Base-by-base conservation (phyloP, 1,139 yeast genomes). In the Lodderomyces parapsilosis region DNA sequence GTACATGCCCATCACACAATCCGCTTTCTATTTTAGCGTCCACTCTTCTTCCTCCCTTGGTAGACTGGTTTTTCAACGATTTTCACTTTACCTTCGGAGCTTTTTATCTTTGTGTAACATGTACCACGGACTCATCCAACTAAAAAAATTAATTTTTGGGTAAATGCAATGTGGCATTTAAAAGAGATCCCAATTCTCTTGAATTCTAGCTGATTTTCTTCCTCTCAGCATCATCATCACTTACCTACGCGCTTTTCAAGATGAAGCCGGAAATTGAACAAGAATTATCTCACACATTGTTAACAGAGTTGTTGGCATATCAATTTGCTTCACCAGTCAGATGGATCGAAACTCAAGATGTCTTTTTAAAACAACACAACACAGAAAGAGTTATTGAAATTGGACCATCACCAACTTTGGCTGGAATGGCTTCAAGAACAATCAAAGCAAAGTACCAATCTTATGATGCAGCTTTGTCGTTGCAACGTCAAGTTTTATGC, bases 321-420 rank as follows among this genome's bases (percentile, higher is more conserved):
- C 99, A 93, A 70, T 93, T 93, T 63, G 99, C 99, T 38, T 91
- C 98, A 50, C 99, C 99, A 39, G 99, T 93, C 53, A 84, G 98
- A 79, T 93, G 99, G 98, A 94, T 93, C 66, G 99, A 93, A 68
- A 93, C 99, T 49, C 99, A 93, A 71, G 99, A 93, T 76, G 98
- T 91, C 47, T 87, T 93, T 65, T 81, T 93, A 64, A 86, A 88
- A 65, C 94, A 90, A 56, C 87, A 82, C 79, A 90, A 91, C 68
- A 87, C 98, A 50, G 99, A 93, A 73, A 80, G 99, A 61, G 91
- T 93, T 50, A 96, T 93, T 53, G 99, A 93, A 71, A 88, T 93
- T 52, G 99, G 99, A 44, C 99, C 99, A 50, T 90, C 98, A 41
- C 99, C 99, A 48, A 93, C 99, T 33, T 79, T 93, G 63, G 93